Evolutionary conservation across 306 rosid species (phyloP).

Genomic region (Gleditsia sinensis): DNA sequence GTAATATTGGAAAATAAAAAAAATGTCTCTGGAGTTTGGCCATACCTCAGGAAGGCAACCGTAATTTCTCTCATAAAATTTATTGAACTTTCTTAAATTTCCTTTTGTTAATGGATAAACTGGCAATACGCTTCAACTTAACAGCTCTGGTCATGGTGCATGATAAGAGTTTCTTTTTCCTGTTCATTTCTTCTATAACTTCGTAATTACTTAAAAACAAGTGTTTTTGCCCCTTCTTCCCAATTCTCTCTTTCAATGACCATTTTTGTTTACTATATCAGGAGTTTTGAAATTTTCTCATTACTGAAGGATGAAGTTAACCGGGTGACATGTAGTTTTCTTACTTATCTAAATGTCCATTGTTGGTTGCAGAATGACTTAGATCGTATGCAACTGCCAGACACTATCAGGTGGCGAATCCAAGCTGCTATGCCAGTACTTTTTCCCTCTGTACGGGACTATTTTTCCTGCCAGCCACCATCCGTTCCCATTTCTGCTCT

Average conservation of each 20-base stretch:
- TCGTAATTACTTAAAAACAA: background rate
- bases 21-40: no score
- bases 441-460: conserved; percentile 52
- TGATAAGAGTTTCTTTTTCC: background rate
- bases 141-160: background rate
- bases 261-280: background rate
- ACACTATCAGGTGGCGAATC: conserved; percentile 76
- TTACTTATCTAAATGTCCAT: conserved; percentile 22
- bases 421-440: conserved; percentile 91
- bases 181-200: background rate
- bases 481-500: conserved; percentile 57
- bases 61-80: background rate
- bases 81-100: background rate
- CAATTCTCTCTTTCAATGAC: background rate
- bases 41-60: background rate
- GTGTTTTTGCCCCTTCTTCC: background rate
- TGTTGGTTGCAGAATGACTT: conserved; percentile 66
- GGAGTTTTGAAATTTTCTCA: background rate
- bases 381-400: conserved; percentile 79
- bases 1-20: no score
- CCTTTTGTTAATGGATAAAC: background rate
- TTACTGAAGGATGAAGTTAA: conserved; percentile 8
- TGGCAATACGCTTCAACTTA: background rate
- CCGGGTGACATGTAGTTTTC: background rate
- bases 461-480: conserved; percentile 77